phyloP scores from a whole-genome alignment of 139 green algal species.

The Zygnema circumcarinatum region DNA sequence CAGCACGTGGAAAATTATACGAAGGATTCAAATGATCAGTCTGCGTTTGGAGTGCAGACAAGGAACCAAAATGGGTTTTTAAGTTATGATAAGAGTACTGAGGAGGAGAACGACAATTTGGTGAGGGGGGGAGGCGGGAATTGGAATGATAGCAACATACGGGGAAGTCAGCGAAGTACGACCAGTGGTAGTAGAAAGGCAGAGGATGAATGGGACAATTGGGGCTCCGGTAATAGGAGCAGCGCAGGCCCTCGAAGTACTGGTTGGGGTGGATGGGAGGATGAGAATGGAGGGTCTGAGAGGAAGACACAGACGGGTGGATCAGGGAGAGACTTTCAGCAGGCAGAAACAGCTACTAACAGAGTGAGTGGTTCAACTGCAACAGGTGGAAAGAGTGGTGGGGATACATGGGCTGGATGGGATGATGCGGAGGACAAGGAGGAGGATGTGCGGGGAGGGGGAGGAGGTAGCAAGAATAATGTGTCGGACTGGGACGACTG shows the following conservation, averaged over 20 bases:
- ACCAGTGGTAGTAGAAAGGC: background rate
- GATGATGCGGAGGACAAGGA: constrained; percentile 19
- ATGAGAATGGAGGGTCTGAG: background rate
- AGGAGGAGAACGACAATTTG: constrained; percentile 6
- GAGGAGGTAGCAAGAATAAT: background rate
- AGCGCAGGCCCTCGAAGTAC: background rate
- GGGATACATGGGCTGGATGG: constrained; percentile 10
- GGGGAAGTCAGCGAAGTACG: background rate
- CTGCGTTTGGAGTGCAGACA: background rate
- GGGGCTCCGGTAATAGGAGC: background rate
- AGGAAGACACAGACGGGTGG: background rate
- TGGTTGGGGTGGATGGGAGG: background rate
- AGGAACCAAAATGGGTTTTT: background rate
- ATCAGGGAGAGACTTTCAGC: background rate
- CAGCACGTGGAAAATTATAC: constrained; percentile 43
- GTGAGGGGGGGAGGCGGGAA: background rate
- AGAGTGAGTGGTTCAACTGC: background rate
- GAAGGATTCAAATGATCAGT: constrained; percentile 7
- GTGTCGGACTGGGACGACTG: constrained; percentile 28
- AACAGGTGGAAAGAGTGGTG: background rate
- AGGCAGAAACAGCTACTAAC: background rate
- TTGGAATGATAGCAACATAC: background rate
- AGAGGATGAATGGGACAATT: background rate
- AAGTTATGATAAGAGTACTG: background rate
- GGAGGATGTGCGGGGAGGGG: background rate